A percentile compares a stretch with the other conserved stretches of the same genome.
phyloP scores from a whole-genome alignment of 1,284 basidiomycete genomes.

The Moesziomyces sp. region DNA sequence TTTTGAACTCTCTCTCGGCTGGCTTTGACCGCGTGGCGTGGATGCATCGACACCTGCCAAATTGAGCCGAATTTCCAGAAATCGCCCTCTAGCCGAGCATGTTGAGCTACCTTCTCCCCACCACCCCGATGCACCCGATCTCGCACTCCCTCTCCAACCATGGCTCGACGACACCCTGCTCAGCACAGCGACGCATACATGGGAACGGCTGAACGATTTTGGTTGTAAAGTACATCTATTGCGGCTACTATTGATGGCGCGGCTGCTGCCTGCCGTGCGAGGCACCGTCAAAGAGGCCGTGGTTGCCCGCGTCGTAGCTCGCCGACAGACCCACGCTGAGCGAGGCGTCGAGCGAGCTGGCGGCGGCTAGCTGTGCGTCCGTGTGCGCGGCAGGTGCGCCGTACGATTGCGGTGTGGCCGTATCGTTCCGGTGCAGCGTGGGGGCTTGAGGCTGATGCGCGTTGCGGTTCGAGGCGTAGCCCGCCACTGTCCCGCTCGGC shows the following conservation, averaged over 20 bases:
- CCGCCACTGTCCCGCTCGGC: neutral
- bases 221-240: too few species aligned
- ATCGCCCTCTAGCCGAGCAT: neutral
- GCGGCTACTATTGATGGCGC: too few species aligned
- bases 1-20: neutral
- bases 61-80: neutral
- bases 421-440: slow-evolving; percentile 4
- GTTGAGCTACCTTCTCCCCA: neutral
- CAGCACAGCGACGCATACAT: neutral
- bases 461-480: neutral
- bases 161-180: neutral
- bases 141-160: too few species aligned
- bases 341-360: slow-evolving; percentile 19
- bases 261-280: neutral
- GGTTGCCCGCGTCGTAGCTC: slow-evolving; percentile 4
- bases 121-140: neutral
- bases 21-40: neutral
- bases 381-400: neutral
- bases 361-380: neutral
- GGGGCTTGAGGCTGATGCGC: neutral
- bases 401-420: slow-evolving; percentile 13
- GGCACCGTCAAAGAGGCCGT: neutral
- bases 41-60: neutral
- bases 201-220: too few species aligned
- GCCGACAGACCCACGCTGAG: slow-evolving; percentile 11